Base-by-base conservation (phyloP, 768 basidiomycete species). In the Leccinellum albellum region DNA sequence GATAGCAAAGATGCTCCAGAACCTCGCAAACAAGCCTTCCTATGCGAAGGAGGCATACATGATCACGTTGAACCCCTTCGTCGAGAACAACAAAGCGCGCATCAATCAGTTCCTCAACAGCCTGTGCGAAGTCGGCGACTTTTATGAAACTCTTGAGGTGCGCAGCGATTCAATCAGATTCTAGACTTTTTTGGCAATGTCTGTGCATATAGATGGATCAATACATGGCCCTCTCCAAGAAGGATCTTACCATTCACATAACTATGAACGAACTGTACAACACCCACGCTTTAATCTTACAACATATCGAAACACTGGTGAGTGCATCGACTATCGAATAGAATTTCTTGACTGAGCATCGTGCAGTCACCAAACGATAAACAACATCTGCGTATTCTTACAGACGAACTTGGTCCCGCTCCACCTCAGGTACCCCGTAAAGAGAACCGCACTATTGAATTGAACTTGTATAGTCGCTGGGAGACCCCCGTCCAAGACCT, bases 1-100 rank as follows among this genome's bases (percentile, higher is more conserved):
- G 94, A 98, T 99, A 66, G 97, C 97, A 49, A 99, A 99, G 79
- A 98, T 99, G 97, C 78, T 99, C 55, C 97, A 99, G 75, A 99
- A 99, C 73, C 79, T 99, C 51, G 97, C 97, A 6, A 99, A 99
- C 75, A 98, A 98, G 74, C 97, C 97, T 1, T 94, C 90, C 4
- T 98, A 98, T 66, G 84, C 95, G 15, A 99, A 99, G 71, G 97
- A 99, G 72, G 87, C 86, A 15, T 99, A 99, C 75, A 99, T 99
- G 97, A 92, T 94, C 72, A 93, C 92, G 3, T 82, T 99, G 49
- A 98, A 98, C 70, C 97, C 97, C 2, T 98, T 98, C 69, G 96
- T 99, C 31, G 97, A 99, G 77, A 94, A 89, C 72, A 98, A 98
- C 80, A 98, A 98, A 72, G 87, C 92, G 15, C 85, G 97, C 44